Base-by-base conservation (phyloP, 1,284 basidiomycete genomes). In the Anthracocystis walkeri region DNA sequence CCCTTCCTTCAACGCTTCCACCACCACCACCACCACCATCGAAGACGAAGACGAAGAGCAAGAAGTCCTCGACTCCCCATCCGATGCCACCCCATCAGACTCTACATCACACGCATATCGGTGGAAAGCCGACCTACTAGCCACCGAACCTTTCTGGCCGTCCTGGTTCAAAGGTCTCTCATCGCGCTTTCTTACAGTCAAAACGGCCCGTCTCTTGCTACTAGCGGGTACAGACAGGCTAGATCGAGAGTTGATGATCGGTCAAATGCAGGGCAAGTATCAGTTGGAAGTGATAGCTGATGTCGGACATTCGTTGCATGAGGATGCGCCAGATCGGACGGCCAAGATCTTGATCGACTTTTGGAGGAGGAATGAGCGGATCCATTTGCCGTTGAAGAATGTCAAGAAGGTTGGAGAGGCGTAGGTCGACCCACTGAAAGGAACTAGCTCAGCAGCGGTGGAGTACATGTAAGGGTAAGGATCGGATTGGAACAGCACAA, bases 201-300 rank as follows among this genome's bases (percentile, higher is more conserved):
- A 91, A 18, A 90, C 93, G 0, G 95, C 95, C 0, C 90, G 95
- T 16, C 86, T 99, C 29, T 89, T 99, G 31, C 89, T 98, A 4
- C 88, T 99, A 12, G 96, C 97, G 0, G 95, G 95, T 0, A 91
- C 95, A 10, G 96, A 99, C 80, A 88, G 95, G 8, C 89, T 99
- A 2, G 97, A 99, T 84, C 92, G 90, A 76, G 91, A 93, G 75
- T 88, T 99, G 44, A 97, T 97, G 92, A 95, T 99, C 53, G 97
- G 95, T 0, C 96, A 99, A 86, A 98, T 99, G 96, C 86, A 86
- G 68, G 82, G 81, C 63, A 97, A 97, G 85, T 98, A 97, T 87
- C 96, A 98, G 86, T 89, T 97, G 79, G 91, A 90, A 23, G 94
- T 98, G 27, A 89, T 97, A 71, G 89, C 90, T 4, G 90, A 90